Evolutionary conservation across 2,329 filamentous ascomycete species (phyloP).

Genomic region (Pestalotiopsis sp.): DNA sequence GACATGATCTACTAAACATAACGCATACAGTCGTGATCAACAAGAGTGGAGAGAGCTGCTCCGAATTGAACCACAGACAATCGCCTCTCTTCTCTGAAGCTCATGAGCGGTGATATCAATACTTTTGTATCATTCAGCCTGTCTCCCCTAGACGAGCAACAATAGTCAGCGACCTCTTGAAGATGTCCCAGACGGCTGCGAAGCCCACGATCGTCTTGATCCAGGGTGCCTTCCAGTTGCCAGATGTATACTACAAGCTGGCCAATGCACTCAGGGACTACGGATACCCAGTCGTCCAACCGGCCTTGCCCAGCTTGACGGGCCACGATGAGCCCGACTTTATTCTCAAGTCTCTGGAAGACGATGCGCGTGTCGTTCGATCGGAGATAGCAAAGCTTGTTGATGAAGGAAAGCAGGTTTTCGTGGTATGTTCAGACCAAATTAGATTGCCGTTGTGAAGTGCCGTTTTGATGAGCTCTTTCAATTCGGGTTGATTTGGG

Average conservation of each 20-base stretch:
- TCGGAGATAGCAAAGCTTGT: constrained; percentile 8
- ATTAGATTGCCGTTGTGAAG: background rate
- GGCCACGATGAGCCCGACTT: constrained; percentile 9
- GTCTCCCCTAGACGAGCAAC: too few relatives aligned
- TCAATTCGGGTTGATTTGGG: too few relatives aligned
- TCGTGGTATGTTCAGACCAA: constrained; percentile 15
- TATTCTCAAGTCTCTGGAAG: constrained; percentile 5
- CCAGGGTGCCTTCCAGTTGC: constrained; percentile 15
- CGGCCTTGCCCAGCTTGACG: constrained; percentile 6
- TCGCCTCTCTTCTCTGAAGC: too few relatives aligned
- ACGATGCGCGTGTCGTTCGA: constrained; percentile 8
- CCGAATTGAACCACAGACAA: too few relatives aligned
- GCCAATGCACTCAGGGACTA: background rate
- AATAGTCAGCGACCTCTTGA: too few relatives aligned
- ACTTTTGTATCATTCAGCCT: too few relatives aligned
- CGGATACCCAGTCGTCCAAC: constrained; percentile 13
- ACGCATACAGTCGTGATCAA: too few relatives aligned
- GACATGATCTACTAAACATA: too few relatives aligned
- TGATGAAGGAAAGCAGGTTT: constrained; percentile 17
- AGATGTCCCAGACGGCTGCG: background rate
- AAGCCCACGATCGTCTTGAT: constrained; percentile 15
- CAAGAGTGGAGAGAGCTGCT: too few relatives aligned
- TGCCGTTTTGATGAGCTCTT: background rate
- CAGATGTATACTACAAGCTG: constrained; percentile 14
- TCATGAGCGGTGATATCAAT: too few relatives aligned